A percentile compares a stretch with the other conserved stretches of the same genome.
phyloP scores from a whole-genome alignment of 2,329 filamentous ascomycete species.

The Zymoseptoria tritici region DNA sequence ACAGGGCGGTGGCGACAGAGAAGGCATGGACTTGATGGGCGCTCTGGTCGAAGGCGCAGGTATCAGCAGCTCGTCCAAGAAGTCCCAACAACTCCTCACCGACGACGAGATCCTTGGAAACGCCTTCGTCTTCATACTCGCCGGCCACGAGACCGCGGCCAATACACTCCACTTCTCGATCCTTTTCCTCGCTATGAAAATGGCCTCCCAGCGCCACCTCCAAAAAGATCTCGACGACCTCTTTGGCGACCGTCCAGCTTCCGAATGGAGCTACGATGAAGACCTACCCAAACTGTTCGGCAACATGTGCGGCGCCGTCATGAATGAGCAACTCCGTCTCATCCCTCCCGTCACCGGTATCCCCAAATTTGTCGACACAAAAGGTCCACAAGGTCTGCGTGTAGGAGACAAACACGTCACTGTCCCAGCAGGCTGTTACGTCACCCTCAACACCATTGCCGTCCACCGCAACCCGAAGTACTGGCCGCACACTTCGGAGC shows the following conservation, averaged over 20 bases:
- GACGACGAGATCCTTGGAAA: constrained; percentile 66
- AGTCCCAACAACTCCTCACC: constrained; percentile 43
- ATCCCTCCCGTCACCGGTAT: constrained; percentile 65
- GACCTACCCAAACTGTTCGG: constrained; percentile 59
- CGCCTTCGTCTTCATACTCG: constrained; percentile 56
- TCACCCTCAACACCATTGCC: constrained; percentile 51
- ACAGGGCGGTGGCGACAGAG: constrained; percentile 27
- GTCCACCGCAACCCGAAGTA: constrained; percentile 63
- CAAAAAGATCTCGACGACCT: constrained; percentile 63
- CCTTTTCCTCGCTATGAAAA: constrained; percentile 59
- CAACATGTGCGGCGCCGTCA: constrained; percentile 63
- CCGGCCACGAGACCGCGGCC: constrained; percentile 75
- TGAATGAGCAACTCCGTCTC: constrained; percentile 70
- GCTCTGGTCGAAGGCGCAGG: constrained; percentile 44
- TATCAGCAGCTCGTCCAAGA: constrained; percentile 34
- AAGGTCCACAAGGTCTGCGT: constrained; percentile 48
- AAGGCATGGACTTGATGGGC: constrained; percentile 50
- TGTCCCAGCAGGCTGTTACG: constrained; percentile 49
- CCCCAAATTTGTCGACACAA: constrained; percentile 50
- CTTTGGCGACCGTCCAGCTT: constrained; percentile 51
- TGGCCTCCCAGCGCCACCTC: constrained; percentile 54
- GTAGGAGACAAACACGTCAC: constrained; percentile 52
- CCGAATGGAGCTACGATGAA: constrained; percentile 63
- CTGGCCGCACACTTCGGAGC: constrained; percentile 51
- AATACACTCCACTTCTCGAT: constrained; percentile 67